phyloP scores from a whole-genome alignment of 2,329 filamentous ascomycete species.

The Paramyrothecium sp. region DNA sequence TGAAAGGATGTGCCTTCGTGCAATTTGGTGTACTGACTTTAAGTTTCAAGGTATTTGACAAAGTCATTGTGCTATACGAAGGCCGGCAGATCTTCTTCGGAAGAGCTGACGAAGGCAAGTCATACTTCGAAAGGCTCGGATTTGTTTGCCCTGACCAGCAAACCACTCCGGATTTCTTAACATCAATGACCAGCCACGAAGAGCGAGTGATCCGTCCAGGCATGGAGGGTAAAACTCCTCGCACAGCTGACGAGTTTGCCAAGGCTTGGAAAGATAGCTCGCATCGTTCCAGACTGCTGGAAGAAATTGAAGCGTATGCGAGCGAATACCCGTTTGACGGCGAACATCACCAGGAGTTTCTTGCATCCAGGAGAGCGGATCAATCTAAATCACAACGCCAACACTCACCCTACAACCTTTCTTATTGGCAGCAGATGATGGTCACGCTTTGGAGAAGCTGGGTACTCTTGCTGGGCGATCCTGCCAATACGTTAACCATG shows the following conservation, averaged over 20 bases:
- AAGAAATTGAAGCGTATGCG: constrained; percentile 23
- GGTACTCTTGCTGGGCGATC: constrained; percentile 6
- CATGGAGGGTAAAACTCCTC: constrained; percentile 24
- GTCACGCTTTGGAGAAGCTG: constrained; percentile 32
- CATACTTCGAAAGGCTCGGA: constrained; percentile 65
- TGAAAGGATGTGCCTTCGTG: no score
- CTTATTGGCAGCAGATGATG: constrained; percentile 38
- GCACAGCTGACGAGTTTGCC: constrained; percentile 33
- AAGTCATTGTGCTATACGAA: constrained; percentile 64
- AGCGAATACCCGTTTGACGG: constrained; percentile 17
- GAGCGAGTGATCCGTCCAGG: not conserved
- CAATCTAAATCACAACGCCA: constrained; percentile 7
- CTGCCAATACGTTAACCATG: constrained; percentile 27
- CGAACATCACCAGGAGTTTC: constrained; percentile 16
- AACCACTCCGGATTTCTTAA: constrained; percentile 75
- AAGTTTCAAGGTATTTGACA: constrained; percentile 53
- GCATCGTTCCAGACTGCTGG: constrained; percentile 18
- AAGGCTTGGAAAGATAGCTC: constrained; percentile 22
- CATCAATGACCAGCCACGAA: constrained; percentile 42
- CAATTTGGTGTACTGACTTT: not conserved
- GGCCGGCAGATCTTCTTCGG: constrained; percentile 62
- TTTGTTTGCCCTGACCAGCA: constrained; percentile 55
- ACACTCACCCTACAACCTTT: constrained; percentile 45
- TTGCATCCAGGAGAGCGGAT: constrained; percentile 9
- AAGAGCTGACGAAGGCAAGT: constrained; percentile 53